Conservation (phyloP, 108 stramenopile species). For the Parmales sp. region DNA sequence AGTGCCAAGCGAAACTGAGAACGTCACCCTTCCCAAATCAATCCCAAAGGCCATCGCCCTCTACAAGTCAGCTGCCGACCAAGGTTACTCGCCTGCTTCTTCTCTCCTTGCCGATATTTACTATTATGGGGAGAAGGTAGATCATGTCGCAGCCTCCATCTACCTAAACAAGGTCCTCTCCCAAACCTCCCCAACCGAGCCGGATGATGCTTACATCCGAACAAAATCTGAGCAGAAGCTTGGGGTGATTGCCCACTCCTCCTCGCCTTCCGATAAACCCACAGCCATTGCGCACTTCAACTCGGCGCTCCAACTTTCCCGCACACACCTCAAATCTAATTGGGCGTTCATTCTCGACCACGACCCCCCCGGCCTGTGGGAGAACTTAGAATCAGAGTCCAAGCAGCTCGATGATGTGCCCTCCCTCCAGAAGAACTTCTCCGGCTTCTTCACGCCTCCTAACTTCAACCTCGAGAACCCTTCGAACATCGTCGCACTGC, state of each 20-base stretch:
- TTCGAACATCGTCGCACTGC: neutral
- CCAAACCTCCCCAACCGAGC: neutral
- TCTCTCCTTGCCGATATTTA: neutral
- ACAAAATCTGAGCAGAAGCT: neutral
- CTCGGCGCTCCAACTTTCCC: no score
- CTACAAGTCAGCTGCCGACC: neutral
- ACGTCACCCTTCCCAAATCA: neutral
- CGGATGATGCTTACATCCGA: neutral
- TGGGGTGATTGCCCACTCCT: neutral
- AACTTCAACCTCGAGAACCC: neutral
- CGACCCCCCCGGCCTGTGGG: slow-evolving; percentile 9
- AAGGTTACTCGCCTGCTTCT: neutral
- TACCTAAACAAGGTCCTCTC: neutral
- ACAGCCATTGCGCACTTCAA: neutral
- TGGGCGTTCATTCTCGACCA: slow-evolving; percentile 1
- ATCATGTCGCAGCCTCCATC: neutral
- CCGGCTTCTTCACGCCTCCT: neutral
- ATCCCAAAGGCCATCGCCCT: neutral
- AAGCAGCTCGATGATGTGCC: neutral
- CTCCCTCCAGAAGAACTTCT: neutral
- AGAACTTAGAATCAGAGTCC: neutral
- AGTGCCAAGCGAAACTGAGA: neutral
- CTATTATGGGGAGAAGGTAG: neutral
- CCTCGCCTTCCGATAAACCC: neutral
- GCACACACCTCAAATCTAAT: neutral